Percentiles rank a stretch among this genome's conserved stretches.
These are phyloP conservation scores for Saccharomyces hybrid DNA, from an alignment of 1,139 yeast genomes.

Conservation along the genomic window DNA sequence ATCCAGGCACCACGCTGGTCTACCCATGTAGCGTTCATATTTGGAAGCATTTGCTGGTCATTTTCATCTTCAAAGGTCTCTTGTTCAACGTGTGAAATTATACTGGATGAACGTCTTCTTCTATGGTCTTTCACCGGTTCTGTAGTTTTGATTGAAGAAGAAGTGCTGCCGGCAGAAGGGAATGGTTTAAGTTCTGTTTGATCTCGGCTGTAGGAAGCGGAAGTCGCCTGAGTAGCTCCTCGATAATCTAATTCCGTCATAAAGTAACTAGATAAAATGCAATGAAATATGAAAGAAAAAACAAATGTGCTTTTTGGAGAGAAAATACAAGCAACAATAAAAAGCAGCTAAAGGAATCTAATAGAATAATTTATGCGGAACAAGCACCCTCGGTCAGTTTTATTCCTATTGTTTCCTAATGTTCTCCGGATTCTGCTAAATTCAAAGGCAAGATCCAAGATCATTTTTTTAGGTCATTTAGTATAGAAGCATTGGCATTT, in stretches of 20 bases:
- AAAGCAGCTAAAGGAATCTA: neutral
- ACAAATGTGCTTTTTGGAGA: neutral
- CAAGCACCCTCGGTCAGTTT: neutral
- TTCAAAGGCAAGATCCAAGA: neutral
- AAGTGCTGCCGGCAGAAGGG: slow-evolving; percentile 14
- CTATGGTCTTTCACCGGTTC: slow-evolving; percentile 34
- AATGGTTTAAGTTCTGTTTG: slow-evolving; percentile 17
- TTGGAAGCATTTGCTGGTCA: slow-evolving; percentile 84
- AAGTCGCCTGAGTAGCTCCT: neutral
- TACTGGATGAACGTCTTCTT: slow-evolving; percentile 55
- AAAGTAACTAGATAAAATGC: neutral
- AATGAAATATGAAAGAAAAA: no score
- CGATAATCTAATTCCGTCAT: neutral
- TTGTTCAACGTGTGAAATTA: slow-evolving; percentile 85
- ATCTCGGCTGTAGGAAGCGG: neutral
- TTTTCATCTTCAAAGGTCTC: slow-evolving; percentile 87
- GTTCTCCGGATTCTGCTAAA: neutral
- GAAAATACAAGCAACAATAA: neutral
- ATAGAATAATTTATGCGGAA: neutral
- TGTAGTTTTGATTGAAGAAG: neutral
- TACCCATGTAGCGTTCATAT: slow-evolving; percentile 94
- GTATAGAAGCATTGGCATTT: neutral
- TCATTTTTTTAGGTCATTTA: neutral
- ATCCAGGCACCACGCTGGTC: slow-evolving; percentile 94
- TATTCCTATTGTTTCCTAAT: neutral